These are phyloP conservation scores for Trichosanthes cucumerina DNA, from an alignment of 306 rosid genomes.

Conservation along the genomic window DNA sequence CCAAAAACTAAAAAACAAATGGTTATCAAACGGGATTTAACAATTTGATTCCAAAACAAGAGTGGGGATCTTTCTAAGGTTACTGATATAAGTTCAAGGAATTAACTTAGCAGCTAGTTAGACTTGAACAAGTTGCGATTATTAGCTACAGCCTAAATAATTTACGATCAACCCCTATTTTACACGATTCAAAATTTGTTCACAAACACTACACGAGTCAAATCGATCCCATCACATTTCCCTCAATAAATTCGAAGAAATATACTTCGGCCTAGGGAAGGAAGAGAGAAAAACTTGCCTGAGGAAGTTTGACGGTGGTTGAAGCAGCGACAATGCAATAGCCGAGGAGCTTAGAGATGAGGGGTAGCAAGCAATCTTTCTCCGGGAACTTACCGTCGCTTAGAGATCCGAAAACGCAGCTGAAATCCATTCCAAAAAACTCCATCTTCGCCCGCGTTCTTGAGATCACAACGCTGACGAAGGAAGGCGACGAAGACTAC, in stretches of 20 bases:
- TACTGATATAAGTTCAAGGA: neutral
- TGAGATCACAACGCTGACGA: neutral
- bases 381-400: conserved; percentile 62
- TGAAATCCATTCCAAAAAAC: conserved; percentile 45
- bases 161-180: neutral
- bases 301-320: conserved; percentile 97
- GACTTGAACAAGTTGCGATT: neutral
- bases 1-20: too few relatives aligned
- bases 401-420: conserved; percentile 66
- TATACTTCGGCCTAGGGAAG: too few relatives aligned
- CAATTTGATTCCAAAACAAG: neutral
- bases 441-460: conserved; percentile 16
- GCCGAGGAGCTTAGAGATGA: conserved; percentile 90
- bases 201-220: neutral
- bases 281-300: conserved; percentile 30
- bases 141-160: neutral
- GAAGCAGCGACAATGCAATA: conserved; percentile 97
- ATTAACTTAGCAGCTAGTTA: neutral
- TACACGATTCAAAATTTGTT: neutral
- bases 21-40: too few relatives aligned
- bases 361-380: conserved; percentile 83
- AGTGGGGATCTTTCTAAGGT: neutral
- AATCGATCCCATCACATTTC: neutral
- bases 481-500: neutral
- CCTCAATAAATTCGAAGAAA: neutral